Conservation (phyloP, 2,329 filamentous ascomycete species). For the Nemania serpens region DNA sequence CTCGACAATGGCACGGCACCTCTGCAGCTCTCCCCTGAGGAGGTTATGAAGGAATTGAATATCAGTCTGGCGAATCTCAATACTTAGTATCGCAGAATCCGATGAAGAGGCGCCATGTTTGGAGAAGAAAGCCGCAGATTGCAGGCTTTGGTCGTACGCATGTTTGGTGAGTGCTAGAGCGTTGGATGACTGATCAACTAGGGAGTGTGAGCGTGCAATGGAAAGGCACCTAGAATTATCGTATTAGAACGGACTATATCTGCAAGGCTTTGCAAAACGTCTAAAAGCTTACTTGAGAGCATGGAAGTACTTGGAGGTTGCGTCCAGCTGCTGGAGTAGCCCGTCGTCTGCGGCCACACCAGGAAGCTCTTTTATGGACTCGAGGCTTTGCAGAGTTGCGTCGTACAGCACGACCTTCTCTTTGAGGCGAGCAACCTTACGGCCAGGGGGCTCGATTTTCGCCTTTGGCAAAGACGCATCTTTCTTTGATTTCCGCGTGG, state of each 20-base stretch:
- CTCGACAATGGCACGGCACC: constrained; percentile 84
- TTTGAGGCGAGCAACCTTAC: constrained; percentile 78
- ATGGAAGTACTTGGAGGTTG: constrained; percentile 81
- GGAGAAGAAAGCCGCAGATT: constrained; percentile 55
- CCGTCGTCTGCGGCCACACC: constrained; percentile 83
- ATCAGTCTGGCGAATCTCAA: constrained; percentile 67
- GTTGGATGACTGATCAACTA: constrained; percentile 73
- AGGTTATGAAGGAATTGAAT: constrained; percentile 63
- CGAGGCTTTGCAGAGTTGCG: constrained; percentile 85
- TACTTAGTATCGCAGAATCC: constrained; percentile 61
- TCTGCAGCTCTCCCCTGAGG: constrained; percentile 74
- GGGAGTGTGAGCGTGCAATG: constrained; percentile 80
- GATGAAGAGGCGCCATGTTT: constrained; percentile 41
- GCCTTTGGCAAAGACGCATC: constrained; percentile 51
- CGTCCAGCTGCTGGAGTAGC: constrained; percentile 78
- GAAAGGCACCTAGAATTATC: constrained; percentile 69
- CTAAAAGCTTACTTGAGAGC: constrained; percentile 72
- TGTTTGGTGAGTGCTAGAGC: constrained; percentile 84
- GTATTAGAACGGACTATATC: constrained; percentile 17
- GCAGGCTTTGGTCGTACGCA: constrained; percentile 65
- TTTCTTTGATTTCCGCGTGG: constrained; percentile 58
- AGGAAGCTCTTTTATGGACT: constrained; percentile 85
- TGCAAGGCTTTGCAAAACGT: neutral
- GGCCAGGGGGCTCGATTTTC: constrained; percentile 65
- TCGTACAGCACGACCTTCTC: constrained; percentile 91